Percentiles rank a stretch among this genome's conserved stretches.
These are phyloP conservation scores for Kwoniella dendrophila DNA, from an alignment of 768 basidiomycete species.

Conservation along the genomic window DNA sequence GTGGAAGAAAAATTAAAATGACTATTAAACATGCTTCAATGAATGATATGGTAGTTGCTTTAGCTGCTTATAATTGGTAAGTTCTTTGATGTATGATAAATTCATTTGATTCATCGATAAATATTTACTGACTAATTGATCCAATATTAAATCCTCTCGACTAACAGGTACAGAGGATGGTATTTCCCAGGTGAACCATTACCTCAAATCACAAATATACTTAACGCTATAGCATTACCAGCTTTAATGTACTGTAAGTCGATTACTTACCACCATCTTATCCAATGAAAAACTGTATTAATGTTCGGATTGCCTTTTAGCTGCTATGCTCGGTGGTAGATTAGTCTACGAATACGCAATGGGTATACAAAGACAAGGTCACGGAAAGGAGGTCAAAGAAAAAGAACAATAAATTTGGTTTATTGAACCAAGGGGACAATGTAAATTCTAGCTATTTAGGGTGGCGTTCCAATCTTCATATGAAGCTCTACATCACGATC, in stretches of 20 bases:
- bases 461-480: too few relatives aligned
- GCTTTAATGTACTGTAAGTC: conserved; percentile 44
- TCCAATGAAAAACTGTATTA: not conserved
- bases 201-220: conserved; percentile 31
- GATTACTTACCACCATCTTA: not conserved
- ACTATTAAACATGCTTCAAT: conserved; percentile 50
- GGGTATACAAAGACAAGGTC: conserved; percentile 54
- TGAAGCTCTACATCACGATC: too few relatives aligned
- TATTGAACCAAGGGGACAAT: too few relatives aligned
- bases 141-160: not conserved
- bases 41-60: conserved; percentile 40
- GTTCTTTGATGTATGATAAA: conserved; percentile 8
- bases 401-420: conserved; percentile 15
- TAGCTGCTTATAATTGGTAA: conserved; percentile 38
- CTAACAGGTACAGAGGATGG: conserved; percentile 42
- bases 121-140: not conserved
- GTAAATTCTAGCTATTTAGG: too few relatives aligned
- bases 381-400: conserved; percentile 45
- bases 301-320: conserved; percentile 5
- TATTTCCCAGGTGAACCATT: conserved; percentile 32
- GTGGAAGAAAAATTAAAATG: conserved; percentile 47
- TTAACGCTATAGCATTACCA: conserved; percentile 42
- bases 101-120: not conserved
- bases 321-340: conserved; percentile 49
- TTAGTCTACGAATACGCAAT: conserved; percentile 54